Evolutionary conservation across 139 green algal species (phyloP), one percentile per base, ranked within the genome.

Genomic region (Monoraphidium neglectum): DNA sequence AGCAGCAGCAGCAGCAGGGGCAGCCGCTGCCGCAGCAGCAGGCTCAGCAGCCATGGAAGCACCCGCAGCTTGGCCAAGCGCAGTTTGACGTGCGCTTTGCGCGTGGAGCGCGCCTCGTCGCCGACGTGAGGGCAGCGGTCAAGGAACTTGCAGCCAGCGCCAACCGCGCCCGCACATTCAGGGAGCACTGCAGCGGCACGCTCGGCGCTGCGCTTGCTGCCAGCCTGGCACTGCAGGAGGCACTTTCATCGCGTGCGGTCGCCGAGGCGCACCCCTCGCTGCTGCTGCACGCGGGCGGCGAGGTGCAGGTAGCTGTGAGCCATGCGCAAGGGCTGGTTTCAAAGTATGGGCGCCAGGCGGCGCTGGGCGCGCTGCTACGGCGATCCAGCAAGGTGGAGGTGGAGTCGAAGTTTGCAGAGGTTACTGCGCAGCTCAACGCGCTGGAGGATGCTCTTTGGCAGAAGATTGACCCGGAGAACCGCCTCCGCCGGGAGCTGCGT

Each of bases 201-300:
- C 47, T 59, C n/a, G 62, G 73, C 8, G 49, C 63, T n/a, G 73
- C 62, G 3, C n/a, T 68, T 2, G 64, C 63, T 28, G 63, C 47
- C 10, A 73, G 63, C 35, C 49, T 79, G n/a, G 73, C 73, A 3
- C 18, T 79, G 73, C 73, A 79, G 26, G 62, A 79, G 73, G 62
- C 72, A 8, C 43, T 51, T 12, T 8, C 43, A 8, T 21, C 8
- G 8, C 43, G 24, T 40, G 53, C 4, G 15, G 32, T 6, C 21
- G 62, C 24, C 30, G 35, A 5, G 15, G 35, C 6, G 6, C 18
- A 32, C 30, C 30, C 62, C 26, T 5, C 30, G 62, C 6, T 10
- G 15, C 32, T 46, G 62, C 62, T 47, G 15, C 35, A 43, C 21
- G 62, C 30, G 32, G 62, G 33, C 18, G 62, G 6, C 18, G 32